Base-by-base conservation (phyloP, 2,329 filamentous ascomycete species). In the Colletotrichum coccodes region DNA sequence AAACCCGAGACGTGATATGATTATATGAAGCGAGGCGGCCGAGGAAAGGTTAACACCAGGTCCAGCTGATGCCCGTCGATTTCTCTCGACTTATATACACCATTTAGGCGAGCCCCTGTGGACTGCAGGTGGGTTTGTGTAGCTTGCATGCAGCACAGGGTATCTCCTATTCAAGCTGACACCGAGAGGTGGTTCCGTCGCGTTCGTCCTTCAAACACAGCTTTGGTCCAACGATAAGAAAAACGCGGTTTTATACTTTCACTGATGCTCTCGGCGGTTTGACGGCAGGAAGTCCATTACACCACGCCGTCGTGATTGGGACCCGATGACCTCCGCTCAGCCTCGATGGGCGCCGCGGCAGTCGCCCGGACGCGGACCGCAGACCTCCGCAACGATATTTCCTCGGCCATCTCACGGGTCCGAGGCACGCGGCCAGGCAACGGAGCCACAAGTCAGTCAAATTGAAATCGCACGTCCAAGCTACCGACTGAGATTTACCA, bases 351-450 rank as follows among this genome's bases (percentile, higher is more conserved):
- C 49, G 9, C 23, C 63, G 63, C 38, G 36, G 28, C 38, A 36
- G 21, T 36, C 42, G 18, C 28, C 47, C 38, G 30, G 30, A 46
- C 38, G 63, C 46, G 63, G 63, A 50, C 47, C 34, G 30, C 47
- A 65, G 38, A 65, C 57, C 30, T 65, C 63, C 63, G 63, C 63
- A 65, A 28, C 16, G 63, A 60, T 65, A 65, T 42, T 47, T 53
- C 18, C 23, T 32, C 38, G 42, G 56, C 57, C 18, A 36, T 53
- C 18, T 53, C 49, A n/a, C n/a, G 21, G 40, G 11, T 6, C 49
- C 30, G 34, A 9, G 32, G n/a, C 42, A 23, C 26, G 26, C n/a
- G 23, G 34, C 26, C 40, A 44, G 23, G 28, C 30, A 53, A 30
- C 32, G 23, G 16, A 36, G n/a, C 30, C 21, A n/a, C 34, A 9